Percentiles rank a stretch among this genome's conserved stretches.
Evolutionary conservation across 345 rosid species (phyloP).

Genomic region (Psidium guajava): DNA sequence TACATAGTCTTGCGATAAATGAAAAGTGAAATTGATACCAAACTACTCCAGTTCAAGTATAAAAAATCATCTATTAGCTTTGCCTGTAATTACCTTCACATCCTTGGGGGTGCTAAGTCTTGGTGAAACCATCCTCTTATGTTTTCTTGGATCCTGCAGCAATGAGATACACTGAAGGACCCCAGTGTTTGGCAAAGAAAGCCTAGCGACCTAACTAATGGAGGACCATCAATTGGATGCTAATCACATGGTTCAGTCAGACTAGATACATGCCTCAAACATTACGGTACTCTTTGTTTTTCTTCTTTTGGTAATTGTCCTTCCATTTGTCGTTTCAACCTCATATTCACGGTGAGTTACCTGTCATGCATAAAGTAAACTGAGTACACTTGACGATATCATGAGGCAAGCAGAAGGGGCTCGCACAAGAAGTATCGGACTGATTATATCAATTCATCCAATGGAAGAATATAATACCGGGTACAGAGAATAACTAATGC

Average conservation of each 20-base stretch:
- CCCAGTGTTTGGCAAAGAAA: background rate
- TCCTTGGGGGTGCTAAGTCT: slow-evolving; percentile 31
- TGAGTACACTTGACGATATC: background rate
- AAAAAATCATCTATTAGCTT: background rate
- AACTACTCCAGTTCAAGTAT: background rate
- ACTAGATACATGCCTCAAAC: slow-evolving; percentile 51
- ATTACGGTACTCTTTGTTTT: slow-evolving; percentile 54
- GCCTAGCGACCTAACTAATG: background rate
- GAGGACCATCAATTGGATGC: background rate
- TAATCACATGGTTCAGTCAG: background rate
- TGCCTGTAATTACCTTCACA: background rate
- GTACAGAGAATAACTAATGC: background rate
- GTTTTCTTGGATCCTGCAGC: slow-evolving; percentile 55
- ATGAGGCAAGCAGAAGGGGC: background rate
- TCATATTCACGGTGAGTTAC: slow-evolving; percentile 72
- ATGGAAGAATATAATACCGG: background rate
- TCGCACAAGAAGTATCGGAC: background rate
- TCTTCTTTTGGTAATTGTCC: slow-evolving; percentile 57
- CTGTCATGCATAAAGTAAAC: slow-evolving; percentile 13
- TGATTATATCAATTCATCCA: background rate
- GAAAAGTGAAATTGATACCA: background rate
- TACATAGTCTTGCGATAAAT: background rate
- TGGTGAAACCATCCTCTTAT: slow-evolving; percentile 38
- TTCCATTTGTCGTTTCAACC: slow-evolving; percentile 50
- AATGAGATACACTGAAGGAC: background rate